Base-by-base conservation (phyloP, 805 yeast genomes). In the Kurtzmaniella cleridarum region DNA sequence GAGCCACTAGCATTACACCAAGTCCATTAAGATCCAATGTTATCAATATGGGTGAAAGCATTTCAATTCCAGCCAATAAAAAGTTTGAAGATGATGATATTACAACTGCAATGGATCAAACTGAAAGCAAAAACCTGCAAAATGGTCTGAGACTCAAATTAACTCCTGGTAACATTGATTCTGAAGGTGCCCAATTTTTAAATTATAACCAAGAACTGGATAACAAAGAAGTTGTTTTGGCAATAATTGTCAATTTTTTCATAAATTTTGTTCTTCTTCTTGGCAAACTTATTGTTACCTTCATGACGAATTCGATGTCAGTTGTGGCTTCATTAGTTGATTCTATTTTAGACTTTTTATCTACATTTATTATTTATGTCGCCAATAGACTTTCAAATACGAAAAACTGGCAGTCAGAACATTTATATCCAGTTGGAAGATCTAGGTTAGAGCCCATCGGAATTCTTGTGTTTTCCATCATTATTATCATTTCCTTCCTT, bases 251-350 rank as follows among this genome's bases (percentile, higher is more conserved):
- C 31, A 84, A 84, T 46, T 78, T 84, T 49, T 56, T 67, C 29
- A 63, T 83, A 40, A 84, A 84, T 53, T 55, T 78, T 30, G 40
- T 81, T 1, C 64, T 85, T 38, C 60, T 84, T 36, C 32, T 73
- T 2, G 89, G 85, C 2, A 84, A 84, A 51, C 42, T 71, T 3
- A 62, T 71, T 10, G 87, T 82, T 17, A 77, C 80, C 1, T 44
- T 76, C n/a, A 60, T 79, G 53, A 80, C 91, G 0, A 71, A 66
- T 52, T 85, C 95, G 9, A 75, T 85, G 46, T 84, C 93, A 5
- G 76, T 85, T 35, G 65, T 84, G 36, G 95, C 95, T 0, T 84
- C 93, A 1, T 71, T 84, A 45, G 81, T 85, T 30, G 95, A 84
- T 60, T 84, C 91, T 2, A 65, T 78, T 0, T 69, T 84, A 45